These are phyloP conservation scores for Verticillium albo-atrum DNA, from an alignment of 2,329 filamentous ascomycete genomes.

Conservation along the genomic window DNA sequence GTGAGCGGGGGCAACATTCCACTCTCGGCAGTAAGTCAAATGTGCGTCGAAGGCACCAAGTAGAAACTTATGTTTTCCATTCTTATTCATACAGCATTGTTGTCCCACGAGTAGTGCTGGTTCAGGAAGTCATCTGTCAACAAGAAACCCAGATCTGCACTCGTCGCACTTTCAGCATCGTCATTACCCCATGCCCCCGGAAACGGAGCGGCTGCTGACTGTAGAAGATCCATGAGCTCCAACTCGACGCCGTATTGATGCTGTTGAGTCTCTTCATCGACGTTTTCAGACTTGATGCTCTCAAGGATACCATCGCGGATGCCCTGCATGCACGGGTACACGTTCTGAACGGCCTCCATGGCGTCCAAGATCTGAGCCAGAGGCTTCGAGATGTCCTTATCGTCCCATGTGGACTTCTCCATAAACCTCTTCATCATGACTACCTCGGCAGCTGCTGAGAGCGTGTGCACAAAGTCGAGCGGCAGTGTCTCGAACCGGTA, in stretches of 20 bases:
- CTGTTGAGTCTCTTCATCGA: not conserved
- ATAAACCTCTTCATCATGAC: slow-evolving; percentile 42
- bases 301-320: slow-evolving; percentile 28
- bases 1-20: not conserved
- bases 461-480: slow-evolving; percentile 43
- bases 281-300: not conserved
- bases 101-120: not conserved
- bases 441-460: slow-evolving; percentile 40
- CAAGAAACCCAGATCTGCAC: slow-evolving; percentile 1
- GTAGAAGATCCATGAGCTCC: slow-evolving; percentile 2
- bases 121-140: slow-evolving; percentile 6
- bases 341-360: slow-evolving; percentile 46
- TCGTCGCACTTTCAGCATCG: not conserved
- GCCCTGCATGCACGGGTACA: slow-evolving; percentile 40
- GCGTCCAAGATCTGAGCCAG: slow-evolving; percentile 44
- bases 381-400: slow-evolving; percentile 41
- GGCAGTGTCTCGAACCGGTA: slow-evolving; percentile 39
- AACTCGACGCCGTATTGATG: not conserved
- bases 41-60: not conserved
- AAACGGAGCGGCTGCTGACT: not conserved
- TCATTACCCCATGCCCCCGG: not conserved
- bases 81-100: not conserved
- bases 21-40: not conserved
- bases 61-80: not conserved
- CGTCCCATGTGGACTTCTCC: slow-evolving; percentile 31